phyloP scores from a whole-genome alignment of 495 filamentous ascomycete genomes.

The Penicillium pancosmium region DNA sequence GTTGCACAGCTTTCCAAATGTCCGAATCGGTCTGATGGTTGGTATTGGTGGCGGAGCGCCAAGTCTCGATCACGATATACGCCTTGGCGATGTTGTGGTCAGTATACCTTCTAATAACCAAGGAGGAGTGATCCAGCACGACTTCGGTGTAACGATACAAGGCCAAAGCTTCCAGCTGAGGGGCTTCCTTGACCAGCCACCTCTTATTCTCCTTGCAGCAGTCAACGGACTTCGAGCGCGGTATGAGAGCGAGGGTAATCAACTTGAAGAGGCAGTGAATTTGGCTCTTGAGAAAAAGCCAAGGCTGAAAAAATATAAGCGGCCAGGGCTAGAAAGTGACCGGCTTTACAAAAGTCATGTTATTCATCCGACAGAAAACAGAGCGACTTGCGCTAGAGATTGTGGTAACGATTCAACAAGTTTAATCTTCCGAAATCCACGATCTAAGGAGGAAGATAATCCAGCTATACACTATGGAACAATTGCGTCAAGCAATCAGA shows the following conservation, averaged over 20 bases:
- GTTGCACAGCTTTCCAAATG: conserved; percentile 32
- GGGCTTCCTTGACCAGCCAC: conserved; percentile 39
- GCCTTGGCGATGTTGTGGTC: conserved; percentile 18
- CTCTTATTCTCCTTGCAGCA: conserved; percentile 21
- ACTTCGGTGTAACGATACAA: conserved; percentile 35
- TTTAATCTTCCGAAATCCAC: conserved; percentile 25
- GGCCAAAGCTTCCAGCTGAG: conserved; percentile 22
- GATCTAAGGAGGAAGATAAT: conserved; percentile 29
- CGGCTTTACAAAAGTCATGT: conserved; percentile 34
- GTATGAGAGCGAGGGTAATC: conserved; percentile 21
- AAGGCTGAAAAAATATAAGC: conserved; percentile 24
- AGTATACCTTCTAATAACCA: conserved; percentile 24
- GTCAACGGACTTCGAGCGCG: conserved; percentile 18
- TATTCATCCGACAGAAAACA: too few species aligned
- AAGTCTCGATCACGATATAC: conserved; percentile 28
- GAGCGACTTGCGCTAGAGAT: too few species aligned
- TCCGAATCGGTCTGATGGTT: conserved; percentile 39
- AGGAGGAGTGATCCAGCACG: conserved; percentile 44
- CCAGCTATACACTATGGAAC: conserved; percentile 31
- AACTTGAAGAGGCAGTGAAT: conserved; percentile 25
- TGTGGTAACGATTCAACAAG: too few species aligned
- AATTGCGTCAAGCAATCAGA: conserved; percentile 32
- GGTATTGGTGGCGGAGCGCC: conserved; percentile 32
- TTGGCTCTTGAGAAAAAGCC: conserved; percentile 20
- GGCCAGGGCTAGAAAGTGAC: conserved; percentile 35